Evolutionary conservation across 306 rosid species (phyloP).

Genomic region (Castanea mollissima): DNA sequence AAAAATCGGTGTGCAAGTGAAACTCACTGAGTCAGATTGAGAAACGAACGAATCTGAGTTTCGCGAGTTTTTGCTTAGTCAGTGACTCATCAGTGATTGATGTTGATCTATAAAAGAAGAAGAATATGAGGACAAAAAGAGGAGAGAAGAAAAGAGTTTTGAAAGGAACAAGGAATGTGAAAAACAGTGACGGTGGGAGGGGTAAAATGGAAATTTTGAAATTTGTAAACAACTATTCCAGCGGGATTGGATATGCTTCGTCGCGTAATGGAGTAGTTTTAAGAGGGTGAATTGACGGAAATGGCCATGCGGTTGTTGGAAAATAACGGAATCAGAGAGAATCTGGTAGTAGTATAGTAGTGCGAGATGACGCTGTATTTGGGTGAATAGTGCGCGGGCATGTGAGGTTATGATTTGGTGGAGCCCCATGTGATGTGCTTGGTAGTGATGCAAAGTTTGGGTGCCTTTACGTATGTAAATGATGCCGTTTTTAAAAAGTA

Average conservation of each 20-base stretch:
- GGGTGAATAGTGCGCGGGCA: constrained; percentile 11
- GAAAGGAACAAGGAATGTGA: constrained; percentile 16
- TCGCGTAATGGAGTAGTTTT: constrained; percentile 20
- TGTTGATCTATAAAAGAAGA: constrained; percentile 19
- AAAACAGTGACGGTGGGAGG: not conserved
- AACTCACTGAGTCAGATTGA: constrained; percentile 24
- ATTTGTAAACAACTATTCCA: too few relatives aligned
- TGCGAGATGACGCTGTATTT: not conserved
- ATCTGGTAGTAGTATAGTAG: not conserved
- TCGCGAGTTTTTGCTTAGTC: too few relatives aligned
- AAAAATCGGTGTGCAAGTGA: constrained; percentile 11
- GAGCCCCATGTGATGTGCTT: constrained; percentile 11
- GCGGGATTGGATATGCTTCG: constrained; percentile 16
- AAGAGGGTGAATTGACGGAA: not conserved
- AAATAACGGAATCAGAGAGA: constrained; percentile 32
- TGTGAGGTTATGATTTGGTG: constrained; percentile 13
- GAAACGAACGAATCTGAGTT: constrained; percentile 7
- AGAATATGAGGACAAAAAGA: not conserved
- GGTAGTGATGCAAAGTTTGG: too few relatives aligned
- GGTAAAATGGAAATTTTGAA: constrained; percentile 27
- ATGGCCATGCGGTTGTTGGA: not conserved
- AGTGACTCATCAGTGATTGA: not conserved
- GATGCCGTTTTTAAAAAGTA: too few relatives aligned
- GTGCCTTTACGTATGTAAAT: too few relatives aligned
- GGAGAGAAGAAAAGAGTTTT: constrained; percentile 36